Conservation (phyloP, 2,329 filamentous ascomycete species). For the Exserohilum turcica region DNA sequence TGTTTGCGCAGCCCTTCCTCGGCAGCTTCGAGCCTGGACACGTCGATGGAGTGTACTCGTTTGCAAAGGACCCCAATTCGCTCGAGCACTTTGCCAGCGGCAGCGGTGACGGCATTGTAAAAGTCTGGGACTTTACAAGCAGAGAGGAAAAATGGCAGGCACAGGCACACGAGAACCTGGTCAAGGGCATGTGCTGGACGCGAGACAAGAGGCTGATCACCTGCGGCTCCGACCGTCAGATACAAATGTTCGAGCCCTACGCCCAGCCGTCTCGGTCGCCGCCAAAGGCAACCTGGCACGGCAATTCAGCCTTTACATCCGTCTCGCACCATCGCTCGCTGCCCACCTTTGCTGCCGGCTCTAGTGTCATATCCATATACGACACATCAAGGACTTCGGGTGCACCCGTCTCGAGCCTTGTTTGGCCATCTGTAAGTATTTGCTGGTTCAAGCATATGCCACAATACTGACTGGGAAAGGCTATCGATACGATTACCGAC, state of each 20-base stretch:
- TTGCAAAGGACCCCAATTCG: conserved; percentile 55
- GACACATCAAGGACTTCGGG: conserved; percentile 79
- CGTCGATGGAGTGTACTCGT: conserved; percentile 73
- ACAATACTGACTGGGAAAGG: conserved; percentile 33
- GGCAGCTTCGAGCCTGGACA: conserved; percentile 87
- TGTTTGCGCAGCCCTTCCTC: conserved; percentile 86
- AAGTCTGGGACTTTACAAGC: conserved; percentile 83
- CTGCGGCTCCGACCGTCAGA: conserved; percentile 81
- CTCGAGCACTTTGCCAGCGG: conserved; percentile 52
- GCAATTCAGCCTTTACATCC: conserved; percentile 79
- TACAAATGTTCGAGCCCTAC: conserved; percentile 93
- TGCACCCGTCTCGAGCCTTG: conserved; percentile 78
- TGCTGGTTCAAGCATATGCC: background rate
- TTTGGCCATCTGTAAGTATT: conserved; percentile 72
- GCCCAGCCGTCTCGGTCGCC: conserved; percentile 68
- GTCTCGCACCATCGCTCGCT: conserved; percentile 80
- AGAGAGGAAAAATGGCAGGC: conserved; percentile 76
- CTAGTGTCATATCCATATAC: conserved; percentile 82
- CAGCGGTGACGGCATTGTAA: conserved; percentile 81
- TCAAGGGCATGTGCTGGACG: conserved; percentile 91
- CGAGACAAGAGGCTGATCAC: conserved; percentile 82
- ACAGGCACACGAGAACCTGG: conserved; percentile 88
- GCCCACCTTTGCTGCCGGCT: conserved; percentile 79
- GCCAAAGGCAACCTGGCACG: conserved; percentile 85
- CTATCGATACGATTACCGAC: conserved; percentile 82